Evolutionary conservation across 768 basidiomycete species (phyloP).

Genomic region (Kwoniella heveanensis): DNA sequence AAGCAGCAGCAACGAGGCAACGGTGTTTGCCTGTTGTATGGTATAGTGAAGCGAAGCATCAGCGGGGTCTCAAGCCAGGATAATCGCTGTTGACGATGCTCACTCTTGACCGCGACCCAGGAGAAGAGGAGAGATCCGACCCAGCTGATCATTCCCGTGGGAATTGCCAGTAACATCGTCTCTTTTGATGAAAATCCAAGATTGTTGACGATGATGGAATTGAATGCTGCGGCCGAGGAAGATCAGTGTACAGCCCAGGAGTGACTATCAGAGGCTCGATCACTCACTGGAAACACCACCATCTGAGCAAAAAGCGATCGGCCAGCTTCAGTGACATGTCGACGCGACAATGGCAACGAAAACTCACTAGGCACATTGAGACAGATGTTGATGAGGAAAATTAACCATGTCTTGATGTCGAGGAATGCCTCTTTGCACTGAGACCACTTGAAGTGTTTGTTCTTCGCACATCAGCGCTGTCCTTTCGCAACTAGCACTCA

Average conservation of each 20-base stretch:
- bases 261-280: neutral
- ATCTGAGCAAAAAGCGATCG: neutral
- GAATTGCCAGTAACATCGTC: slow-evolving; percentile 33
- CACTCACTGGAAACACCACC: neutral
- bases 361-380: slow-evolving; percentile 37
- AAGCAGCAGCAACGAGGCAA: slow-evolving; percentile 24
- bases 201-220: slow-evolving; percentile 22
- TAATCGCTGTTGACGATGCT: neutral
- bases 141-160: slow-evolving; percentile 43
- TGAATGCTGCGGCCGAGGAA: slow-evolving; percentile 14
- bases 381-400: slow-evolving; percentile 36
- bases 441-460: slow-evolving; percentile 4
- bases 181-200: slow-evolving; percentile 28
- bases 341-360: too few species aligned
- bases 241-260: neutral
- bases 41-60: too few species aligned
- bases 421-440: slow-evolving; percentile 34
- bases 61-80: too few species aligned
- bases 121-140: slow-evolving; percentile 32
- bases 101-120: slow-evolving; percentile 31
- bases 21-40: slow-evolving; percentile 2
- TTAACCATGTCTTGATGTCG: slow-evolving; percentile 39
- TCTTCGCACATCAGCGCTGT: neutral
- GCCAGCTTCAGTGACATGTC: too few species aligned
- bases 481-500: neutral